These are phyloP conservation scores for Trichoderma simmonsii DNA, from an alignment of 2,329 filamentous ascomycete genomes.

Conservation along the genomic window DNA sequence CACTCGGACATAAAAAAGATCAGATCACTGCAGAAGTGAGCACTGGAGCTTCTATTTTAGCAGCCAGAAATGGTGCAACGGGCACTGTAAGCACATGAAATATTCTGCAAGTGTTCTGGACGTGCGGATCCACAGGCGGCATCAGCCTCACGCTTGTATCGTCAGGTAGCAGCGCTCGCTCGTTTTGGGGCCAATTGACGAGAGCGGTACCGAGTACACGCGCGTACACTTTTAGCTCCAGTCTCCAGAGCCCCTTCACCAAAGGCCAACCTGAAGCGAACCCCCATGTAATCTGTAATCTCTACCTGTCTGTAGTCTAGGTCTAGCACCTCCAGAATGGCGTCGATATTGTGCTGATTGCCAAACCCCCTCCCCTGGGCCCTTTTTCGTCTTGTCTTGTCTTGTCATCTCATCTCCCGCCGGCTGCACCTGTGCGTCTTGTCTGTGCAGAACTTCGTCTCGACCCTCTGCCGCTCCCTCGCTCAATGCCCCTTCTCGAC, in stretches of 20 bases:
- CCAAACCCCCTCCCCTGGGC: not conserved
- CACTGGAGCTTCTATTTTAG: not conserved
- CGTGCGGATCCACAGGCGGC: constrained; percentile 5
- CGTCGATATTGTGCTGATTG: constrained; percentile 11
- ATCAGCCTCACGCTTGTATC: constrained; percentile 13
- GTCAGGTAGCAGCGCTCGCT: not conserved
- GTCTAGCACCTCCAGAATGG: constrained; percentile 2
- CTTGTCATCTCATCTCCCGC: not conserved
- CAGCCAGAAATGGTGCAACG: not conserved
- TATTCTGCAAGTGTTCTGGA: constrained; percentile 7
- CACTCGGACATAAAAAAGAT: not conserved
- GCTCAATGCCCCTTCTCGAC: constrained; percentile 16
- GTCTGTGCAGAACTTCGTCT: not conserved
- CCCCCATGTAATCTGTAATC: not conserved
- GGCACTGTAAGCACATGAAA: not conserved
- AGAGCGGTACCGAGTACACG: constrained; percentile 3
- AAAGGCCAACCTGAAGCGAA: not conserved
- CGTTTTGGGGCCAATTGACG: not conserved
- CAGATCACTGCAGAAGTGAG: not conserved
- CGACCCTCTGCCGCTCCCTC: not conserved
- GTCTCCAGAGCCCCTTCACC: not conserved
- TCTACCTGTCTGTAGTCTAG: not conserved
- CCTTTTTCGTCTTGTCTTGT: not conserved
- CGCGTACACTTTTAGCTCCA: not conserved
- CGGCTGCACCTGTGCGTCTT: not conserved